phyloP scores from a whole-genome alignment of 768 basidiomycete species.

The Hericium rajendrae region DNA sequence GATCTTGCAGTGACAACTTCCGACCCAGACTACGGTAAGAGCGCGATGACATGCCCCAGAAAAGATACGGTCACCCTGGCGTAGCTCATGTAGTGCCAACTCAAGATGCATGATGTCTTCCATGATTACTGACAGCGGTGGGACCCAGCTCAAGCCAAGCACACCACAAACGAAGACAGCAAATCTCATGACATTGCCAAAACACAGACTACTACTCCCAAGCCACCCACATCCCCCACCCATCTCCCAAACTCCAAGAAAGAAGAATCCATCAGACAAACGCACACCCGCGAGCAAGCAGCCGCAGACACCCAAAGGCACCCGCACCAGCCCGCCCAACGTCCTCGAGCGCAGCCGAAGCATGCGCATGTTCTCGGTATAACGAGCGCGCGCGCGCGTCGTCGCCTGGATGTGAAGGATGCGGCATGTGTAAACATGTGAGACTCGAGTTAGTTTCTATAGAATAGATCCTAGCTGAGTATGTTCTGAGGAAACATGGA shows the following conservation, averaged over 20 bases:
- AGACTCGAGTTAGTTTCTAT: slow-evolving; percentile 74
- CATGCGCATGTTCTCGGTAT: slow-evolving; percentile 47
- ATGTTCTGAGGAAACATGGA: slow-evolving; percentile 45
- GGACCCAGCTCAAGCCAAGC: too few species aligned
- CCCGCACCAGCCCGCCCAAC: not conserved
- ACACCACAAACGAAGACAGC: not conserved
- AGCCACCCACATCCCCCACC: not conserved
- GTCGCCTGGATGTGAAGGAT: slow-evolving; percentile 66
- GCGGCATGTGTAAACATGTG: slow-evolving; percentile 72
- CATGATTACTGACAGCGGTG: too few species aligned
- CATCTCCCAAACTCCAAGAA: not conserved
- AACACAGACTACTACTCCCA: not conserved
- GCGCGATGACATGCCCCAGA: too few species aligned
- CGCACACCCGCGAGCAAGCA: not conserved
- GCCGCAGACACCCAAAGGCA: not conserved
- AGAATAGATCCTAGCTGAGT: slow-evolving; percentile 76
- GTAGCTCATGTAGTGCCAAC: too few species aligned
- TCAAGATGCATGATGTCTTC: too few species aligned
- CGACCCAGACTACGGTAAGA: too few species aligned
- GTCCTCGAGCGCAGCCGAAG: not conserved
- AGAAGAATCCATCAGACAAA: not conserved
- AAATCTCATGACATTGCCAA: not conserved
- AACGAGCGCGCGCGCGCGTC: slow-evolving; percentile 55
- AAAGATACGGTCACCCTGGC: too few species aligned
- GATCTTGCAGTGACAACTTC: too few species aligned